Base-by-base conservation (phyloP, 2,329 filamentous ascomycete species). In the Colletotrichum camelliae region DNA sequence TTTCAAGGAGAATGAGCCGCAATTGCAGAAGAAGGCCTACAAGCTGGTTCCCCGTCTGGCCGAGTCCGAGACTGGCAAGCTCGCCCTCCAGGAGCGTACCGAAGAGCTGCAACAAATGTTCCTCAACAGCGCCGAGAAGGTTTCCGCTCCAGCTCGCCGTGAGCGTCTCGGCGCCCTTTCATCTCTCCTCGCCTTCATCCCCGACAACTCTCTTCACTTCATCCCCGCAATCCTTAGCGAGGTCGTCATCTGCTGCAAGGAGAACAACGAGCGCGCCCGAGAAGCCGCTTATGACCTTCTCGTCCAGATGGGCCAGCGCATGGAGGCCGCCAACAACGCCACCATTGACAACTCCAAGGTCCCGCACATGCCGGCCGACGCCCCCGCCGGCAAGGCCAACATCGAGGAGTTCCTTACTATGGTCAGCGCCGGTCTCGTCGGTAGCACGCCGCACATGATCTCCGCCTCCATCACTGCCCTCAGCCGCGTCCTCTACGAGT, bases 21-120 rank as follows among this genome's bases (percentile, higher is more conserved):
- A 98, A 84, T 88, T 99, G 43, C 96, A 98, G 84, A 99, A 99
- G 91, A 99, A 99, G 86, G 96, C 97, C 0, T 99, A 99, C 88
- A 98, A 98, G 88, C 91, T 99, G 67, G 97, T 99, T 67, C 96
- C 97, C 5, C 93, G 97, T 70, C 91, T 99, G 55, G 94, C 95
- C 2, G 94, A 95, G 78, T 98, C 96, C 2, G 91, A 94, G 39
- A 91, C 90, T 65, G 97, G 97, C 61, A 92, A 91, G 79, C 86
- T 88, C n/a, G 96, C 96, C 5, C 89, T 99, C 3, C 85, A 90
- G 77, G 93, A 96, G 81, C 92, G 96, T 70, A 95, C 92, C 79
- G 84, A 85, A 1, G 96, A 98, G 81, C 88, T 99, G 24, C 96
- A 98, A 84, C 85, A 91, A n/a, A 88, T 99, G 65, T 88, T 99